phyloP scores from a whole-genome alignment of 31 red algal genomes.

The Endocladia muricata region DNA sequence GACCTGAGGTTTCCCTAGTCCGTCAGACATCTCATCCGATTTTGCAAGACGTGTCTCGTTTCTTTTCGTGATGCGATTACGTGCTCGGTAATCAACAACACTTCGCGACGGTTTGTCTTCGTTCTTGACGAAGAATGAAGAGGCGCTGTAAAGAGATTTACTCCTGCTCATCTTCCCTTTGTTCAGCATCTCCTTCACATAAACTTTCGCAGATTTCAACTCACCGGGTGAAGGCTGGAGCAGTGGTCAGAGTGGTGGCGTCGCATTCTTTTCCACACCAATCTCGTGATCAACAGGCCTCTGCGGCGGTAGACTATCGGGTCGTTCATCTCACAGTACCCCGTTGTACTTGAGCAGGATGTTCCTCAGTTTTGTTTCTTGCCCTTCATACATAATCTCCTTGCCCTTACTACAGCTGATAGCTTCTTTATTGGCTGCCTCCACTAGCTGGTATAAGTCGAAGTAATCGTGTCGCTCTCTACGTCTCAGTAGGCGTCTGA shows the following conservation, averaged over 20 bases:
- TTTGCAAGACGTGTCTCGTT: not conserved
- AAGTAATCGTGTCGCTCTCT: not conserved
- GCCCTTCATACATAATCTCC: no score
- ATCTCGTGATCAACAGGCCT: not conserved
- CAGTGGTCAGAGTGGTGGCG: not conserved
- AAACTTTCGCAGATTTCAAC: not conserved
- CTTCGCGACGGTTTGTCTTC: not conserved
- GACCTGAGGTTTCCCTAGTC: not conserved
- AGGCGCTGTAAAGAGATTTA: not conserved
- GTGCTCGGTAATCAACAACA: not conserved
- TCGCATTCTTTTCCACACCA: not conserved
- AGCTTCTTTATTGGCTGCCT: not conserved
- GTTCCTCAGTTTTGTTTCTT: not conserved
- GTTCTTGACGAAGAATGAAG: not conserved
- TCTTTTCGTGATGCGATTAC: not conserved
- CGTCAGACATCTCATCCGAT: constrained; percentile 19
- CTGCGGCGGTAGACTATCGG: not conserved
- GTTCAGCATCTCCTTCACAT: not conserved
- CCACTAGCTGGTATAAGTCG: not conserved
- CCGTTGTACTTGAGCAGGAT: not conserved
- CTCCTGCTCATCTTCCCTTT: constrained; percentile 3
- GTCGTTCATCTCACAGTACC: not conserved
- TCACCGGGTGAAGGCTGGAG: not conserved
- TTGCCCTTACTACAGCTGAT: not conserved
- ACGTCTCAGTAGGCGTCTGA: not conserved